phyloP scores from a whole-genome alignment of 352 stramenopile genomes.

The Globisporangium nodosum region DNA sequence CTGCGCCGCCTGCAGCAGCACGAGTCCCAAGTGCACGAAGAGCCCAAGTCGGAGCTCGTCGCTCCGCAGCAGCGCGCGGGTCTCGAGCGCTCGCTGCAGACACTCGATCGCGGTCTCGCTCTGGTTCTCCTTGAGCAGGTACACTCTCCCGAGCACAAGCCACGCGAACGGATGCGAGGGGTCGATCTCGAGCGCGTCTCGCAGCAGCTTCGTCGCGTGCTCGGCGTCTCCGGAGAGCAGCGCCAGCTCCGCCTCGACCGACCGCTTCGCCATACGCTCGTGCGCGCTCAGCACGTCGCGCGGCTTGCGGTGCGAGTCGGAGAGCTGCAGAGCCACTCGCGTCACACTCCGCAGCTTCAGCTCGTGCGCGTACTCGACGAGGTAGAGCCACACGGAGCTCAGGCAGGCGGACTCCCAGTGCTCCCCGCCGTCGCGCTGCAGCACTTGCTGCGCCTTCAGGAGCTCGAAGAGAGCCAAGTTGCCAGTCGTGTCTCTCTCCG shows the following conservation, averaged over 20 bases:
- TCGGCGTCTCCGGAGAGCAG: slow-evolving; percentile 19
- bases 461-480: slow-evolving; percentile 69
- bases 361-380: slow-evolving; percentile 41
- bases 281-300: slow-evolving; percentile 36
- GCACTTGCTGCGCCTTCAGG: slow-evolving; percentile 42
- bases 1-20: slow-evolving; percentile 58
- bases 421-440: slow-evolving; percentile 16
- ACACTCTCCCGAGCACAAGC: slow-evolving; percentile 45
- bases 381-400: slow-evolving; percentile 53
- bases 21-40: slow-evolving; percentile 53
- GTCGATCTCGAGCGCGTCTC: slow-evolving; percentile 61
- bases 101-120: slow-evolving; percentile 41
- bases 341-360: slow-evolving; percentile 35
- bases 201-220: slow-evolving; percentile 28
- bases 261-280: slow-evolving; percentile 44
- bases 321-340: slow-evolving; percentile 28
- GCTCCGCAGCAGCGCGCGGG: slow-evolving; percentile 19
- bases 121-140: slow-evolving; percentile 37
- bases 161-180: slow-evolving; percentile 42
- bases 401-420: slow-evolving; percentile 21
- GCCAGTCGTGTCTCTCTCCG: slow-evolving; percentile 36
- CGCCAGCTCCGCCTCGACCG: slow-evolving; percentile 40
- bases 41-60: slow-evolving; percentile 37
- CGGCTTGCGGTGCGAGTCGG: slow-evolving; percentile 23
- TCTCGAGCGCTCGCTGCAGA: slow-evolving; percentile 38